These are phyloP conservation scores for Alternaria sp. DNA, from an alignment of 2,329 filamentous ascomycete genomes.

Conservation along the genomic window DNA sequence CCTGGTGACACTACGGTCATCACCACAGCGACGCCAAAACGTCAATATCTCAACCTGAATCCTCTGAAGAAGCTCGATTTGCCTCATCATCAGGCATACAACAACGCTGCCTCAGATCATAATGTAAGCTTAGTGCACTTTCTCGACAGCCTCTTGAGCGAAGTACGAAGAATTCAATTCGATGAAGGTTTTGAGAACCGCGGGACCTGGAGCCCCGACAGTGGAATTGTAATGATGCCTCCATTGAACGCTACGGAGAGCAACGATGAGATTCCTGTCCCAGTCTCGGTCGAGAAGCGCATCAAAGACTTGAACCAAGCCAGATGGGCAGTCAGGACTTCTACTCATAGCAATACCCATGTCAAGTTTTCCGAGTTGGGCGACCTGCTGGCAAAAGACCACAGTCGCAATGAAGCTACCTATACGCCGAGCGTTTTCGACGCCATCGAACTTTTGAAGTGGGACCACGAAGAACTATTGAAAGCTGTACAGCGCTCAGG, in stretches of 20 bases:
- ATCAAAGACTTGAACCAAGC: conserved; percentile 51
- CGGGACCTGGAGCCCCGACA: conserved; percentile 24
- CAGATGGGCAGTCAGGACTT: conserved; percentile 69
- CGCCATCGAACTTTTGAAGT: conserved; percentile 55
- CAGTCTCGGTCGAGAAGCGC: conserved; percentile 30
- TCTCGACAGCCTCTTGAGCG: conserved; percentile 27
- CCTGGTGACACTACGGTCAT: background rate
- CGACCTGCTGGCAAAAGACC: conserved; percentile 65
- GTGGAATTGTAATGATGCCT: conserved; percentile 23
- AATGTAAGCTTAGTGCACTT: conserved; percentile 25
- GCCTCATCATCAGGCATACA: conserved; percentile 30
- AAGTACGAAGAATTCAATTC: conserved; percentile 28
- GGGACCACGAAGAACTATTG: conserved; percentile 49
- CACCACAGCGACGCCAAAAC: background rate
- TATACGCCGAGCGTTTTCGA: conserved; percentile 68
- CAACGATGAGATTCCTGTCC: conserved; percentile 4
- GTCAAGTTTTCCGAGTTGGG: conserved; percentile 71
- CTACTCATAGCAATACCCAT: conserved; percentile 59
- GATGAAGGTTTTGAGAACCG: conserved; percentile 23
- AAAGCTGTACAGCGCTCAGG: conserved; percentile 34
- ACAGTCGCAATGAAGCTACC: conserved; percentile 64
- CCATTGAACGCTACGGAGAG: conserved; percentile 1
- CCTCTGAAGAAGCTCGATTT: conserved; percentile 26
- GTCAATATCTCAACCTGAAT: conserved; percentile 18
- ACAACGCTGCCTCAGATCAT: conserved; percentile 2